A percentile compares a stretch with the other conserved stretches of the same genome.
Evolutionary conservation across 1,284 basidiomycete species (phyloP).

Genomic region (Tilletia walkeri): DNA sequence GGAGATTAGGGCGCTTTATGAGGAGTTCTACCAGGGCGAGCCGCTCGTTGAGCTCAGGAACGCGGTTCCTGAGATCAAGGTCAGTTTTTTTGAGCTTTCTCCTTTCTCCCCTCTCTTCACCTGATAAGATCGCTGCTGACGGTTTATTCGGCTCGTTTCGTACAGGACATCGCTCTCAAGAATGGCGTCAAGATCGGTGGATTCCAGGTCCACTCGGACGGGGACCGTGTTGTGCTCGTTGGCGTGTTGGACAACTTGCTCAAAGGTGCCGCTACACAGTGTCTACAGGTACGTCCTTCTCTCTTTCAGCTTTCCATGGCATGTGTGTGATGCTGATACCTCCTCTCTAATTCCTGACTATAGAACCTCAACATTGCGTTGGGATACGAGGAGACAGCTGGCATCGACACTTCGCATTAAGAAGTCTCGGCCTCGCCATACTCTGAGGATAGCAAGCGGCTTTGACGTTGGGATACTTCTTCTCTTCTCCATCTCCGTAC

Average conservation of each 20-base stretch:
- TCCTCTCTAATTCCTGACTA: background rate
- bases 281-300: constrained; percentile 70
- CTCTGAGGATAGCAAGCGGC: too few species aligned
- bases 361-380: constrained; percentile 93
- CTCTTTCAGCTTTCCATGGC: constrained; percentile 12
- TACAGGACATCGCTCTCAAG: constrained; percentile 68
- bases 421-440: background rate
- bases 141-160: too few species aligned
- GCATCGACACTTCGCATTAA: constrained; percentile 62
- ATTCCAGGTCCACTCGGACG: constrained; percentile 84
- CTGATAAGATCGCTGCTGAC: too few species aligned
- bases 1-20: constrained; percentile 73
- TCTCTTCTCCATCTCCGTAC: constrained; percentile 31
- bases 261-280: constrained; percentile 97
- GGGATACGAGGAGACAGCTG: constrained; percentile 85
- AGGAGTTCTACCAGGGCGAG: constrained; percentile 73
- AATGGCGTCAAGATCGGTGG: constrained; percentile 91
- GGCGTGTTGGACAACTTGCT: constrained; percentile 78
- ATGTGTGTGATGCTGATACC: background rate
- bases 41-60: constrained; percentile 69
- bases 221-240: constrained; percentile 85
- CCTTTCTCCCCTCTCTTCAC: background rate
- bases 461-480: too few species aligned
- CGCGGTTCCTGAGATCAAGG: constrained; percentile 70
- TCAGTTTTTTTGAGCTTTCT: constrained; percentile 2